Conservation (phyloP, 1,284 basidiomycete genomes). For the Gomphus bonarii region DNA sequence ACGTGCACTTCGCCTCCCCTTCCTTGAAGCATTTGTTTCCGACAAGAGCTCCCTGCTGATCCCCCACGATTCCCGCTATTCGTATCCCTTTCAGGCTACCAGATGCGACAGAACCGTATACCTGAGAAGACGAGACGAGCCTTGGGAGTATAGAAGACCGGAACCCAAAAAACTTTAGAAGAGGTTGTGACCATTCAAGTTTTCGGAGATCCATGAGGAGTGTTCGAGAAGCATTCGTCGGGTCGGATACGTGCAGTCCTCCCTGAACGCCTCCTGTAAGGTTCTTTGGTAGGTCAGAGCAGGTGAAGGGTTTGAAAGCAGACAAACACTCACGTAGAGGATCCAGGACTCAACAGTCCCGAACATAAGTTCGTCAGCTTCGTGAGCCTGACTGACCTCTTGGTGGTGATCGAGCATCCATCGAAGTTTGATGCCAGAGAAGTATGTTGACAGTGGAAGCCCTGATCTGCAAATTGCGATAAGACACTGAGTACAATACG, state of each 20-base stretch:
- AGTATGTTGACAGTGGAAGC: conserved; percentile 91
- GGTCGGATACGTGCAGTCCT: conserved; percentile 84
- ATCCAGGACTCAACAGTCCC: conserved; percentile 98
- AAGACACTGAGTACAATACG: conserved; percentile 1
- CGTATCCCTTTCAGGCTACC: conserved; percentile 71
- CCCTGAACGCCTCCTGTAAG: conserved; percentile 64
- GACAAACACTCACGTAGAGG: conserved; percentile 59
- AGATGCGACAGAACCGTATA: conserved; percentile 70
- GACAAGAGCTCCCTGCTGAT: conserved; percentile 93
- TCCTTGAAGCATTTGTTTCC: conserved; percentile 87
- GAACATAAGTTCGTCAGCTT: conserved; percentile 75
- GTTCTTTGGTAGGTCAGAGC: conserved; percentile 41
- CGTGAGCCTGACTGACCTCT: conserved; percentile 75
- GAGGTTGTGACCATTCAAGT: conserved; percentile 73
- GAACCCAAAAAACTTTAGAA: conserved; percentile 85
- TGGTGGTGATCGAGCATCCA: conserved; percentile 93
- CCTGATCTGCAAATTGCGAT: conserved; percentile 47
- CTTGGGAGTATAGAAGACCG: conserved; percentile 73
- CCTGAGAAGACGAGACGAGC: conserved; percentile 86
- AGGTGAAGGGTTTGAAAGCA: conserved; percentile 4
- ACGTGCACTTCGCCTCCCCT: conserved; percentile 92
- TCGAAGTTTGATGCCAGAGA: conserved; percentile 89
- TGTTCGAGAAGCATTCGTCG: conserved; percentile 96
- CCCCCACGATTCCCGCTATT: conserved; percentile 88
- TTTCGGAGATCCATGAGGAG: conserved; percentile 82